Conservation (phyloP, 352 stramenopile species). For the Globisporangium orthogonon region DNA sequence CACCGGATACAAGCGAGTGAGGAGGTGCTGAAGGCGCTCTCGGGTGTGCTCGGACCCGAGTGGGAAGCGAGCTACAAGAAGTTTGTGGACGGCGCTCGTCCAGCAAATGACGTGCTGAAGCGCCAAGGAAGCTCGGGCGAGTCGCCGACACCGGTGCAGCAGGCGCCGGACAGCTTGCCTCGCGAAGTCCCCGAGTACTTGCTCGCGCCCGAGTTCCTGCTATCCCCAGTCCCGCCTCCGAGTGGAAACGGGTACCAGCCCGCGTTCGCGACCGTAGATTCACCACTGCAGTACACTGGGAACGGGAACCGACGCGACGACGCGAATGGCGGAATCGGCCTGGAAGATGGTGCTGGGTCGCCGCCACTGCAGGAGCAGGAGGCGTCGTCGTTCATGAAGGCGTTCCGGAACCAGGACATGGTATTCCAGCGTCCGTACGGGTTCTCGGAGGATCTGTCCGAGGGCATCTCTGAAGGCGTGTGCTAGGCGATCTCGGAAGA, state of each 20-base stretch:
- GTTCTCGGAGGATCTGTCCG: slow-evolving; percentile 69
- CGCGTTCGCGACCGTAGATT: slow-evolving; percentile 37
- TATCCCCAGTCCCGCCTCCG: slow-evolving; percentile 33
- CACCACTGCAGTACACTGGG: slow-evolving; percentile 27
- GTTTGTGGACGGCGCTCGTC: slow-evolving; percentile 34
- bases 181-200: slow-evolving; percentile 31
- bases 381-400: slow-evolving; percentile 58
- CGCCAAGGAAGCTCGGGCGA: slow-evolving; percentile 7
- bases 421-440: slow-evolving; percentile 56
- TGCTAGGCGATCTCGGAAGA: slow-evolving; percentile 35
- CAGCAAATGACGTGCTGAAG: slow-evolving; percentile 22
- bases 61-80: slow-evolving; percentile 76
- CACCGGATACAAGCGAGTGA: slow-evolving; percentile 78
- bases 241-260: slow-evolving; percentile 30
- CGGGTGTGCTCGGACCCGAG: slow-evolving; percentile 63
- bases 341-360: not conserved
- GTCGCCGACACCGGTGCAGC: not conserved
- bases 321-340: not conserved
- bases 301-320: slow-evolving; percentile 22
- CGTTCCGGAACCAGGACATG: slow-evolving; percentile 55
- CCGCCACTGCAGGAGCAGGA: slow-evolving; percentile 17
- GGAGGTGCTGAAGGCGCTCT: slow-evolving; percentile 79
- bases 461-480: slow-evolving; percentile 72
- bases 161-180: slow-evolving; percentile 16
- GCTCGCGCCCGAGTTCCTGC: slow-evolving; percentile 50